Percentiles rank a stretch among this genome's conserved stretches.
phyloP scores from a whole-genome alignment of 2,329 filamentous ascomycete genomes.

The Ophiostoma sp. region DNA sequence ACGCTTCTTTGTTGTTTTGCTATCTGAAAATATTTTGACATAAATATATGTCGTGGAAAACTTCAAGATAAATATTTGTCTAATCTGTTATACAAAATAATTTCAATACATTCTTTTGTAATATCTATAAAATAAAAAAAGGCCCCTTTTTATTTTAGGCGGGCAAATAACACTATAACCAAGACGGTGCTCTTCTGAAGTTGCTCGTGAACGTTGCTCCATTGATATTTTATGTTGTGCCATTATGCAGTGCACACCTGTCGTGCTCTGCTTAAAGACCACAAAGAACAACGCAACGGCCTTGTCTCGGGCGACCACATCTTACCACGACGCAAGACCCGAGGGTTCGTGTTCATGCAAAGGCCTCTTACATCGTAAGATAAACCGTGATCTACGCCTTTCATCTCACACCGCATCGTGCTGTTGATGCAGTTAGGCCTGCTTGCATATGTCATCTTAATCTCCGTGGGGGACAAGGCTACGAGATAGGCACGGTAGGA shows the following conservation, averaged over 20 bases:
- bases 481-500: neutral
- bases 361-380: neutral
- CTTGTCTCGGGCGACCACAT: neutral
- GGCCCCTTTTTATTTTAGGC: no score
- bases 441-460: neutral
- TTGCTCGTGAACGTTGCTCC: no score
- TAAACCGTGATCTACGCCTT: neutral
- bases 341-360: constrained; percentile 5
- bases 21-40: no score
- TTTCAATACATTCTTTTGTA: no score
- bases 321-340: constrained; percentile 5
- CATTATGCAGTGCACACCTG: neutral
- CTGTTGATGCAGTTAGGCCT: neutral
- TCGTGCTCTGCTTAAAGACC: neutral
- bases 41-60: no score
- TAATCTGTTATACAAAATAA: no score
- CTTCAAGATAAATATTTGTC: no score
- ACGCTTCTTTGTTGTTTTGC: no score
- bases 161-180: no score
- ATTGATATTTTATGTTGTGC: neutral
- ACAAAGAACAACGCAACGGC: neutral
- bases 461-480: neutral
- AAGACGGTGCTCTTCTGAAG: no score
- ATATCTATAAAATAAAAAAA: no score
- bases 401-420: neutral